phyloP scores from a whole-genome alignment of 2,329 filamentous ascomycete species.

The Alternaria triticimaculans region DNA sequence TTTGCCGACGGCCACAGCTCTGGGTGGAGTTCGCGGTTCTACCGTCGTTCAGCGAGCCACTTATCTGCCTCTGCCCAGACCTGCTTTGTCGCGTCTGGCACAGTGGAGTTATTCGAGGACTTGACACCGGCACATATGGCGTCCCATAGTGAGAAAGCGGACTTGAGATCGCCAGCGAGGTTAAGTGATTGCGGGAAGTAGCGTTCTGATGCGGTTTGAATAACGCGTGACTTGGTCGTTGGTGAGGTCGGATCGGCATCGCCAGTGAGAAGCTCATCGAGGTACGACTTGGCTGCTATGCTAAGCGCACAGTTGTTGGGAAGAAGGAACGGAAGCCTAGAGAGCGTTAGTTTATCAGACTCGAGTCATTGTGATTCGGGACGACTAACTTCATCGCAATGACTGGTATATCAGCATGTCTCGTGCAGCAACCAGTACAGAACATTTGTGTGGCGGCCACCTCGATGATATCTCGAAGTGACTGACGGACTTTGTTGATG shows the following conservation, averaged over 20 bases:
- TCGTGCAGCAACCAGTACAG: slow-evolving; percentile 77
- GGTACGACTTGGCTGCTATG: slow-evolving; percentile 80
- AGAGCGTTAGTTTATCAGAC: slow-evolving; percentile 10
- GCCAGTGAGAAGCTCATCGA: slow-evolving; percentile 71
- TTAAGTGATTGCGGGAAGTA: slow-evolving; percentile 68
- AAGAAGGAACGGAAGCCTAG: slow-evolving; percentile 67
- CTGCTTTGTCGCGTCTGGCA: slow-evolving; percentile 56
- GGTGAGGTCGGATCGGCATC: slow-evolving; percentile 60
- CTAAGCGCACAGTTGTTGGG: slow-evolving; percentile 78
- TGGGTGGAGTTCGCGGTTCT: slow-evolving; percentile 6
- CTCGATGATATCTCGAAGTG: slow-evolving; percentile 83
- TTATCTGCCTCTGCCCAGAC: slow-evolving; percentile 66
- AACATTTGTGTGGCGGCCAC: slow-evolving; percentile 81
- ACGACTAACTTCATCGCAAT: slow-evolving; percentile 73
- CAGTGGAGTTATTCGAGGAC: slow-evolving; percentile 54
- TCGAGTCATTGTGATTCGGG: slow-evolving; percentile 33
- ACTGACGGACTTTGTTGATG: slow-evolving; percentile 77
- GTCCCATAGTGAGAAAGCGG: slow-evolving; percentile 70
- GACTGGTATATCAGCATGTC: slow-evolving; percentile 65
- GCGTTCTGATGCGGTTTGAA: slow-evolving; percentile 59
- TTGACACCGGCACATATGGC: slow-evolving; percentile 67
- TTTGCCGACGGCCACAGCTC: background rate
- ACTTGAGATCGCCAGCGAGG: slow-evolving; percentile 64
- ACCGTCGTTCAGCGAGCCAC: slow-evolving; percentile 58
- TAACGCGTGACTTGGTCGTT: slow-evolving; percentile 58